Evolutionary conservation across 2,329 filamentous ascomycete species (phyloP), one percentile per base, ranked within the genome.

Genomic region (Cladophialophora psammophila): DNA sequence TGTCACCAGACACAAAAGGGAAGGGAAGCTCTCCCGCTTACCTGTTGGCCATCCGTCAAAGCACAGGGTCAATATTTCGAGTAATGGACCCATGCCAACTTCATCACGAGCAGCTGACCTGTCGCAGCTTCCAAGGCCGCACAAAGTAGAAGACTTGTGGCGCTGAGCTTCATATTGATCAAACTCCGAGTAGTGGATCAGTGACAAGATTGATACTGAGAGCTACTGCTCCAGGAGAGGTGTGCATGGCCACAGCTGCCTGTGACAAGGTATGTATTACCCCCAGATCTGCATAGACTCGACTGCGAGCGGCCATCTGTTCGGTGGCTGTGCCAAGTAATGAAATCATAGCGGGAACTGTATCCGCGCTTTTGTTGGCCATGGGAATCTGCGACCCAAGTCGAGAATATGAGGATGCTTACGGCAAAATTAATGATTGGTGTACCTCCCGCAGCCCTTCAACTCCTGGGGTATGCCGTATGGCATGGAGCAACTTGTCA

Each of bases 61-160:
- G 69, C 84, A 86, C 9, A 84, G 74, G 74, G 86, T 83, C 0
- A 81, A 79, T 34, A 84, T 67, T 66, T 86, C 83, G 6, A 84
- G 75, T 13, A 77, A 67, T 12, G 82, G 81, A 1, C 83, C 83
- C 18, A 76, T 74, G 12, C 73, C 68, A 15, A 77, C 76, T 20
- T 78, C 75, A 70, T 83, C 80, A 56, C 63, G 56, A 58, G 31
- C 38, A 26, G 60, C n/a, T 69, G 64, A 35, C 40, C 40, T 12
- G 50, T 12, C 8, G 31, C 50, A 45, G 45, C 35, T 12, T 15
- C 20, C 1, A 50, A 20, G 20, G 10, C 26, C 32, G 35, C 60
- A 10, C 34, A 26, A n/a, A 56, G 31, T 12, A 32, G 18, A 40
- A 57, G 13, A 36, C 12, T 26, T 40, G 10, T 32, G 56, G 15